Evolutionary conservation across 768 basidiomycete genomes (phyloP), one percentile per base, ranked within the genome.

Genomic region (Suillus weaverae): DNA sequence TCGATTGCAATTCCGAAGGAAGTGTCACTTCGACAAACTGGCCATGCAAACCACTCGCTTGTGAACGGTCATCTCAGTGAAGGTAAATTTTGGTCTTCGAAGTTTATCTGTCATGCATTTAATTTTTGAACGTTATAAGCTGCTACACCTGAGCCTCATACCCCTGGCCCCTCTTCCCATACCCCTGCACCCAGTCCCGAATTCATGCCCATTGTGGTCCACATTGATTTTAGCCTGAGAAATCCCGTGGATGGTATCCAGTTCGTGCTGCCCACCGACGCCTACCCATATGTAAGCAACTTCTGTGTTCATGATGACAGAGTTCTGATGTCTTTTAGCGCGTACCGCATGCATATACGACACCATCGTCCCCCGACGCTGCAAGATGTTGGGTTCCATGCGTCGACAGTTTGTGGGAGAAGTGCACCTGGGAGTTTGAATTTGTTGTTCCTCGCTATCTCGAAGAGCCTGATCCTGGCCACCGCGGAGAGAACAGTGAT

Each of bases 301-400:
- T 66, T 62, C 64, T 46, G 13, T 66, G 46, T 62, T 43, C 48
- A 36, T 62, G 14, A 38, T 26, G 39, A 55, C 61, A 33, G 56
- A 51, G 60, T 63, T 65, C 69, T 76, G 43, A 76, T 64, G 14
- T 33, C 35, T 64, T 62, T 16, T 64, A 97, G 94, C 91, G 93
- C 68, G 88, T 95, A 66, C 97, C 97, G 56, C 97, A 99, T 78
- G 90, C 91, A 53, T 99, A 91, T 72, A 94, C 95, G 4, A 90
- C 89, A 5, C 89, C 95, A 1, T 91, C 92, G 0, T 90, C 89
- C 9, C 89, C 95, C 7, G 94, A 96, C 72, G 85, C 94, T 20
- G 95, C 97, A n/a, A 84, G 97, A 71, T 95, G 94, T 70, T 99
- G 97, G 97, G 89, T 98, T n/a, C 97, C 97, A 16, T 99, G 97